Evolutionary conservation across 106 monocot genomes (phyloP).

Genomic region (Xerophyta viscosa): DNA sequence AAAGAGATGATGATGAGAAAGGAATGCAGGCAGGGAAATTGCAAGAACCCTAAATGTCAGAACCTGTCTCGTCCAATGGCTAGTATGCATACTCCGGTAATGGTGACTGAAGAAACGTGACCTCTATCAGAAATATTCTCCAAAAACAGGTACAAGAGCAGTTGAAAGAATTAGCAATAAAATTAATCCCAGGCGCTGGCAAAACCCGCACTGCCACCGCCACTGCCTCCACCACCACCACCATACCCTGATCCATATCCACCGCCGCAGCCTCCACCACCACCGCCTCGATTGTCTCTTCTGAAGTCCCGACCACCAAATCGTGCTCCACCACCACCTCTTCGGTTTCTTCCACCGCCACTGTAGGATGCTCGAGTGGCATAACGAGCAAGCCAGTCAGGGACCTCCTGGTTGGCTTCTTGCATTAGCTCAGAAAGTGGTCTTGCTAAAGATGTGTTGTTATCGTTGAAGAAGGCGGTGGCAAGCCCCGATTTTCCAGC

Average conservation of each 20-base stretch:
- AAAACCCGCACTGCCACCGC: conserved; percentile 26
- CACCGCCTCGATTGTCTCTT: conserved; percentile 30
- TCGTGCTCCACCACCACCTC: conserved; percentile 31
- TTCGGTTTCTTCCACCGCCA: conserved; percentile 32
- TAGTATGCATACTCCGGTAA: background rate
- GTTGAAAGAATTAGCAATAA: background rate
- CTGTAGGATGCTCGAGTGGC: conserved; percentile 23
- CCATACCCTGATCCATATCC: conserved; percentile 22
- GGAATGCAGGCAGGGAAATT: background rate
- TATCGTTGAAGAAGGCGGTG: conserved; percentile 67
- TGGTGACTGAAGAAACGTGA: background rate
- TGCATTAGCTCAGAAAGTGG: conserved; percentile 52
- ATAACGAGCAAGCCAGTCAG: conserved; percentile 45
- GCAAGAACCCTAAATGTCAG: background rate
- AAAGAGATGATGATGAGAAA: background rate
- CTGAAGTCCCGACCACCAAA: conserved; percentile 51
- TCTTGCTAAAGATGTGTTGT: conserved; percentile 35
- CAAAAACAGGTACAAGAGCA: background rate
- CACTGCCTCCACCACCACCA: conserved; percentile 9
- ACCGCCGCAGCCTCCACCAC: conserved; percentile 19
- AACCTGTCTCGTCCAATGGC: background rate
- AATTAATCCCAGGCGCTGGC: conserved; percentile 49
- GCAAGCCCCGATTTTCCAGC: conserved; percentile 59
- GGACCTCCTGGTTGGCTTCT: conserved; percentile 65
- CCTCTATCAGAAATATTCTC: conserved; percentile 9